Evolutionary conservation across 768 basidiomycete species (phyloP).

Genomic region (Auricularia sp.): DNA sequence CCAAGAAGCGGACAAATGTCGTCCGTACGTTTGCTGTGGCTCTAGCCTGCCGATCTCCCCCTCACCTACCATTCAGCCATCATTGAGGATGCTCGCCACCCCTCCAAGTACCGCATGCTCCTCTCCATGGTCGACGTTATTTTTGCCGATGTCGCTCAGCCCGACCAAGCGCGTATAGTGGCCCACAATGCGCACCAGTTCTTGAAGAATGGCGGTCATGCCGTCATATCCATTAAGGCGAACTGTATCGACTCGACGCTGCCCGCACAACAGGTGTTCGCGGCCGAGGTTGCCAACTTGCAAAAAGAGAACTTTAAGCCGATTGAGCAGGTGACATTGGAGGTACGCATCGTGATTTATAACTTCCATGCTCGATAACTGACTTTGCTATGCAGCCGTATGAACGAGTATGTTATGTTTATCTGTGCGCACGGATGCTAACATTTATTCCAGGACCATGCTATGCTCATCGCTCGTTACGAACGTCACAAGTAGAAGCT

Average conservation of each 20-base stretch:
- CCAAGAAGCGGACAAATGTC: slow-evolving; percentile 97
- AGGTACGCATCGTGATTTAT: slow-evolving; percentile 22
- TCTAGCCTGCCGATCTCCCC: neutral
- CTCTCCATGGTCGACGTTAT: slow-evolving; percentile 92
- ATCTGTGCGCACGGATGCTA: neutral
- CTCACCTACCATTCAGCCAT: slow-evolving; percentile 48
- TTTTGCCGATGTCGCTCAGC: slow-evolving; percentile 97
- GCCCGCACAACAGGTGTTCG: slow-evolving; percentile 82
- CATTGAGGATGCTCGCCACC: slow-evolving; percentile 92
- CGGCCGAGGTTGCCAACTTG: slow-evolving; percentile 73
- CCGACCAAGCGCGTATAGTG: slow-evolving; percentile 97
- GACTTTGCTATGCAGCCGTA: slow-evolving; percentile 38
- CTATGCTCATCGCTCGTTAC: slow-evolving; percentile 69
- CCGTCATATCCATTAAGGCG: slow-evolving; percentile 97
- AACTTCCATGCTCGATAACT: neutral
- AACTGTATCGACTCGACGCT: slow-evolving; percentile 97
- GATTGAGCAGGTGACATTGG: slow-evolving; percentile 89
- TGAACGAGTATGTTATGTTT: slow-evolving; percentile 29
- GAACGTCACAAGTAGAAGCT: slow-evolving; percentile 26
- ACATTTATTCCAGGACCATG: slow-evolving; percentile 50
- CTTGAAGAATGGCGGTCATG: slow-evolving; percentile 87
- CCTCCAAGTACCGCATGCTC: slow-evolving; percentile 96
- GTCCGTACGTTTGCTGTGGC: slow-evolving; percentile 49
- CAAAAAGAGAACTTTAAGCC: slow-evolving; percentile 80
- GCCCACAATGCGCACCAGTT: slow-evolving; percentile 88